Percentiles rank a stretch among this genome's conserved stretches.
phyloP scores from a whole-genome alignment of 129 eudicot genomes.

The Glebionis coronaria region DNA sequence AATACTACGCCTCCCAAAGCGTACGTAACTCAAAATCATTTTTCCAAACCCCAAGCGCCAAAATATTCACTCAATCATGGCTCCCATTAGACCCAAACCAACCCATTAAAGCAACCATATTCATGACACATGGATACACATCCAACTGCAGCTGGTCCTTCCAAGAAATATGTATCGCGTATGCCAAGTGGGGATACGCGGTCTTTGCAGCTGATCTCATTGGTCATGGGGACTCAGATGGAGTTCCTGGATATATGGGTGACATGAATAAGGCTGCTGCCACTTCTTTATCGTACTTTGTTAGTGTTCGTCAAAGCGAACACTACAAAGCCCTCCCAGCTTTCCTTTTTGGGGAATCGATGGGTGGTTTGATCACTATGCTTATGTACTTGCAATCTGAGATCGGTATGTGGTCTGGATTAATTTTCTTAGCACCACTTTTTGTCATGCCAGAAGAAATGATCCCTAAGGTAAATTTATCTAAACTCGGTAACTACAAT shows the following conservation, averaged over 20 bases:
- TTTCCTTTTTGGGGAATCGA: constrained; percentile 57
- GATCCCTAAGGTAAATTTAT: constrained; percentile 51
- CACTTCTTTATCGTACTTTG: constrained; percentile 40
- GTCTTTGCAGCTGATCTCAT: constrained; percentile 70
- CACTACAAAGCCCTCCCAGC: constrained; percentile 53
- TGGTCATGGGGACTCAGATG: constrained; percentile 70
- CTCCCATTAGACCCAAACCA: constrained; percentile 37
- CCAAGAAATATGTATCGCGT: constrained; percentile 1
- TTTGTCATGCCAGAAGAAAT: constrained; percentile 61
- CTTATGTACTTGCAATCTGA: constrained; percentile 69
- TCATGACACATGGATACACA: constrained; percentile 12
- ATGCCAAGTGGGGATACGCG: constrained; percentile 35
- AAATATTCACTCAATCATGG: constrained; percentile 78
- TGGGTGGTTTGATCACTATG: constrained; percentile 65
- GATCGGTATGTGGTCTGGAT: constrained; percentile 56
- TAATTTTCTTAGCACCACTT: constrained; percentile 60
- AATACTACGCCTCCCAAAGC: constrained; percentile 66
- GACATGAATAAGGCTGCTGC: constrained; percentile 51
- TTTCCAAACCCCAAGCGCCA: constrained; percentile 62
- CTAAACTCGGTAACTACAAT: not conserved
- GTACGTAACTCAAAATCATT: constrained; percentile 60
- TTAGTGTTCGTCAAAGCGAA: constrained; percentile 50
- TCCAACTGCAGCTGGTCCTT: not conserved
- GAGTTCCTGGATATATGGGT: constrained; percentile 39
- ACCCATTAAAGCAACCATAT: constrained; percentile 45